A percentile compares a stretch with the other conserved stretches of the same genome.
Conservation (phyloP, 176 grass and related monocot species). For the Aegilops umbellulata region DNA sequence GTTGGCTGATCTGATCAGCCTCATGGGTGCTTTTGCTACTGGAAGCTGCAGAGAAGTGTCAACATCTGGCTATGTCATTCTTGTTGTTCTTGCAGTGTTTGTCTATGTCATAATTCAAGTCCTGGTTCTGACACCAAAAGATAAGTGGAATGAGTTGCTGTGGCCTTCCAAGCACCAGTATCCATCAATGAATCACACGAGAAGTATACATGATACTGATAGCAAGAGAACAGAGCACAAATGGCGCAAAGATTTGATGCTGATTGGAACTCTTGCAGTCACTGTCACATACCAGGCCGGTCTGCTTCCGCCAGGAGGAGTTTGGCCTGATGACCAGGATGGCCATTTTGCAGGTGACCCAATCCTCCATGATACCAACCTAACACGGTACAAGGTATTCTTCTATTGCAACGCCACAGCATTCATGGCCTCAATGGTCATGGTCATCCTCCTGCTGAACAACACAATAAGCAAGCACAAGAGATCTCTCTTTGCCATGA, state of each 20-base stretch:
- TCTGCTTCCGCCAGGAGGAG: conserved; percentile 47
- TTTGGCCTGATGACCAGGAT: conserved; percentile 38
- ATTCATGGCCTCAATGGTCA: conserved; percentile 44
- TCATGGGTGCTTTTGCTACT: conserved; percentile 48
- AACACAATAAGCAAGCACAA: conserved; percentile 28
- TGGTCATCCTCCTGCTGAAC: conserved; percentile 44
- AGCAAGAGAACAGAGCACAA: conserved; percentile 28
- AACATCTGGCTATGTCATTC: conserved; percentile 39
- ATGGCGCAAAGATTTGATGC: conserved; percentile 57
- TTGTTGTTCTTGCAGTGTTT: conserved; percentile 31
- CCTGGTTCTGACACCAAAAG: conserved; percentile 21
- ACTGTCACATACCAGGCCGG: conserved; percentile 59
- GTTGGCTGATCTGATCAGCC: conserved; percentile 42
- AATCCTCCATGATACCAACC: conserved; percentile 33
- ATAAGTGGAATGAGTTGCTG: too few relatives aligned
- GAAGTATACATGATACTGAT: background rate
- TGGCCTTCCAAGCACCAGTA: background rate
- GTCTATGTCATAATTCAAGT: conserved; percentile 25
- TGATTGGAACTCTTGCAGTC: conserved; percentile 52
- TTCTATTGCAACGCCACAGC: conserved; percentile 49
- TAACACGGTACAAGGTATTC: conserved; percentile 30
- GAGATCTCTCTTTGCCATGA: conserved; percentile 26
- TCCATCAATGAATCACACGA: background rate
- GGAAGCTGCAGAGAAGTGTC: conserved; percentile 44
- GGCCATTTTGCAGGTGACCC: conserved; percentile 31